Conservation (phyloP, 73 alveolate genomes). For the Tetrahymena thermophila region DNA sequence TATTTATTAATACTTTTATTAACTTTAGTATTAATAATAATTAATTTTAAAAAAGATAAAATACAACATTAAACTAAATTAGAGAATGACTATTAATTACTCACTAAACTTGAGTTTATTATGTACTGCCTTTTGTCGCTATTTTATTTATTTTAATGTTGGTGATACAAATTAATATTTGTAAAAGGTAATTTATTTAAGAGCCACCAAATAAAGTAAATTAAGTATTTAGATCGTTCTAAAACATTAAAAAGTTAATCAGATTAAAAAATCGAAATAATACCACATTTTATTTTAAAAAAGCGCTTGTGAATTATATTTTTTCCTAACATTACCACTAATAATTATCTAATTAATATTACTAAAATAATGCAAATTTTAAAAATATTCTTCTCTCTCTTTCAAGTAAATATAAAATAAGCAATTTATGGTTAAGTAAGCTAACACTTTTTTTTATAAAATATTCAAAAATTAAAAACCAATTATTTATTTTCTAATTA, state of each 20-base stretch:
- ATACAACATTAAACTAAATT: neutral
- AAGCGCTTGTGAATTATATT: neutral
- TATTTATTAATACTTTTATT: neutral
- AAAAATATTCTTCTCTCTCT: too few relatives aligned
- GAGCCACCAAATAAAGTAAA: neutral
- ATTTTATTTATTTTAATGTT: too few relatives aligned
- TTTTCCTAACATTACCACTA: neutral
- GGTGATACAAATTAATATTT: neutral
- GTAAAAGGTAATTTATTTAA: neutral
- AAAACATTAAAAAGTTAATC: too few relatives aligned
- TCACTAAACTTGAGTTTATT: neutral
- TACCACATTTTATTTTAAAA: neutral
- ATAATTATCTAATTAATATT: too few relatives aligned
- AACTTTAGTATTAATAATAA: neutral
- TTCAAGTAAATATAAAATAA: too few relatives aligned
- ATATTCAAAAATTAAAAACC: too few relatives aligned
- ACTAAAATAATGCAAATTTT: too few relatives aligned
- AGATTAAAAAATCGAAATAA: too few relatives aligned
- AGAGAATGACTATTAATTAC: neutral
- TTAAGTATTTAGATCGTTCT: neutral
- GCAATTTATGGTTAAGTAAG: neutral
- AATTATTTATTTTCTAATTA: too few relatives aligned
- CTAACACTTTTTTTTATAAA: too few relatives aligned
- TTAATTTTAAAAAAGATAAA: neutral
- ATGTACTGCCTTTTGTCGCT: neutral